Conservation (phyloP, 73 alveolate genomes). For the Stentor coeruleus region DNA sequence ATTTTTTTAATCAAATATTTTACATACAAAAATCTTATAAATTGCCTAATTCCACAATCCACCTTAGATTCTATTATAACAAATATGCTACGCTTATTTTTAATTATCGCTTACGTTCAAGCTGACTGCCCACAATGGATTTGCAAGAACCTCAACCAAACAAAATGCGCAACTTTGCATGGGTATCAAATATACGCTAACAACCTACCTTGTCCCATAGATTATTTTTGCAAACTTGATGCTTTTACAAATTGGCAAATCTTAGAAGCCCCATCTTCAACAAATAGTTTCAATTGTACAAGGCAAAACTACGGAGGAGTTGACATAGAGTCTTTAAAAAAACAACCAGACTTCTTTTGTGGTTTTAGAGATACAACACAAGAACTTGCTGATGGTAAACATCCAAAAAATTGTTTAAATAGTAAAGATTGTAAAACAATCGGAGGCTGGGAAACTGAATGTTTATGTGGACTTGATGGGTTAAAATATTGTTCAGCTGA, state of each 20-base stretch:
- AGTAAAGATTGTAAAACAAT: neutral
- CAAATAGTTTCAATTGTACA: neutral
- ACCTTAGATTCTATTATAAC: no score
- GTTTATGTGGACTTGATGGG: constrained; percentile 24
- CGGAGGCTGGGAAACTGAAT: constrained; percentile 17
- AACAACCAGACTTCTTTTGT: neutral
- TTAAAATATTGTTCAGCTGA: neutral
- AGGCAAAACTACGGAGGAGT: constrained; percentile 16
- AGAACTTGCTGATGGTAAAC: neutral
- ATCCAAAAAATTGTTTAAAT: neutral
- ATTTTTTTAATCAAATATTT: no score
- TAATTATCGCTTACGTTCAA: no score
- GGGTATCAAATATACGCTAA: neutral
- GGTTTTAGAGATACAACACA: neutral
- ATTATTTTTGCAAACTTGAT: neutral
- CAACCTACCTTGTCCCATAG: neutral
- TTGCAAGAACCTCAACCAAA: neutral
- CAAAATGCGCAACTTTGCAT: neutral
- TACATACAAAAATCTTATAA: no score
- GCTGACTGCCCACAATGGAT: constrained; percentile 10
- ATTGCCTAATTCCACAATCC: no score
- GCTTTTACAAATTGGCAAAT: neutral
- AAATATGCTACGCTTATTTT: no score
- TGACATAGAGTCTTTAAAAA: neutral
- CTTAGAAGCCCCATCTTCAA: neutral